These are phyloP conservation scores for Pharnaceum exiguum DNA, from an alignment of 148 eudicot species.

Conservation along the genomic window DNA sequence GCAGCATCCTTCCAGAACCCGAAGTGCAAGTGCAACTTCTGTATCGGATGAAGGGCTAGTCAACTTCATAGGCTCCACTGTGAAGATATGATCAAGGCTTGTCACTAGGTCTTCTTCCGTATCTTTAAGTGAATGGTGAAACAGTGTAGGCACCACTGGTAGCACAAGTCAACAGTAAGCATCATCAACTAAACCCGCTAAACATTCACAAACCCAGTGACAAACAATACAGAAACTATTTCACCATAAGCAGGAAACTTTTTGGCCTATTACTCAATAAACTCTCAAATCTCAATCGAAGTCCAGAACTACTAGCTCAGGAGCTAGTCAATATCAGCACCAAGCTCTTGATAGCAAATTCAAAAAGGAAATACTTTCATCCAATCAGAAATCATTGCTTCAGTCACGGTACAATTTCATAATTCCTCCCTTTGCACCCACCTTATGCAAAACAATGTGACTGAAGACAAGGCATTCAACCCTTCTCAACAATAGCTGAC, in stretches of 20 bases:
- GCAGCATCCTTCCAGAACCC: slow-evolving; percentile 96
- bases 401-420: background rate
- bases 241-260: too few relatives aligned
- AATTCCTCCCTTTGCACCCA: background rate
- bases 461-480: background rate
- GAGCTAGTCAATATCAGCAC: background rate
- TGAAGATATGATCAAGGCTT: slow-evolving; percentile 71
- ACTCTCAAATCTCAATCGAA: background rate
- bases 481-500: background rate
- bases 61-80: slow-evolving; percentile 75
- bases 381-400: background rate
- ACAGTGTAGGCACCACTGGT: slow-evolving; percentile 89
- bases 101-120: slow-evolving; percentile 70
- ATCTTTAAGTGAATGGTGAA: slow-evolving; percentile 76
- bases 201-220: background rate
- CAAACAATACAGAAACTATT: background rate
- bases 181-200: background rate
- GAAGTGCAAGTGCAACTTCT: slow-evolving; percentile 91
- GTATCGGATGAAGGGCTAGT: slow-evolving; percentile 75
- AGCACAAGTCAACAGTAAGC: background rate
- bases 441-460: background rate
- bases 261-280: background rate
- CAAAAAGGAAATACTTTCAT: background rate
- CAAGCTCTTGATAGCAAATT: background rate
- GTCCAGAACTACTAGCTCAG: background rate